Conservation (phyloP, 108 stramenopile species). For the Aureococcus anophagefferens region DNA sequence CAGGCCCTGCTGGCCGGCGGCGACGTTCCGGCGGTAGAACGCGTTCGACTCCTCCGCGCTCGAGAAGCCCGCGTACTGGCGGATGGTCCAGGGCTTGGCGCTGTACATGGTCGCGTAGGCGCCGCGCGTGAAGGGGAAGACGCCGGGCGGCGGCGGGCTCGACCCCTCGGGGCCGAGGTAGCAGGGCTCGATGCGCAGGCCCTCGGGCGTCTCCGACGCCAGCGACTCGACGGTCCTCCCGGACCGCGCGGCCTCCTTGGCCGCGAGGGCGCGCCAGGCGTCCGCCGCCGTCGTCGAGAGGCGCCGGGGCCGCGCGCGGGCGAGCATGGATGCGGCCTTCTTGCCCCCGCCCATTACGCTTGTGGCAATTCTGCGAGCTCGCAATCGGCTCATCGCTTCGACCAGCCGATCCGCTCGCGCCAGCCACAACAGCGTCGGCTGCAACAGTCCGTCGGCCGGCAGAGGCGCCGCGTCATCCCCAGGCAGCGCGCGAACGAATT, state of each 20-base stretch:
- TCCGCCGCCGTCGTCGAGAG: background rate
- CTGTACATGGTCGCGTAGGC: conserved; percentile 98
- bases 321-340: background rate
- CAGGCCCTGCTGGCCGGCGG: conserved; percentile 87
- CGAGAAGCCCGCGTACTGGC: conserved; percentile 84
- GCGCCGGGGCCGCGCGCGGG: background rate
- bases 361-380: background rate
- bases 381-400: no score
- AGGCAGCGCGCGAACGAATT: no score
- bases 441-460: no score
- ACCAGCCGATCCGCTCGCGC: no score
- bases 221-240: conserved; percentile 9
- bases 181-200: conserved; percentile 80
- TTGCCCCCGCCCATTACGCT: conserved; percentile 3
- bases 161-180: conserved; percentile 64
- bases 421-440: no score
- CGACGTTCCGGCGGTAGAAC: conserved; percentile 76
- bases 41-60: conserved; percentile 94
- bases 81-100: background rate
- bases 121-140: conserved; percentile 90
- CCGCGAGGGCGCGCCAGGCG: background rate
- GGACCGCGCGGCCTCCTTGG: background rate
- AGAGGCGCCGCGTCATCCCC: no score
- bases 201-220: conserved; percentile 50
- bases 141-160: conserved; percentile 53